These are phyloP conservation scores for Setomelanomma holmii DNA, from an alignment of 2,329 filamentous ascomycete species.

Conservation along the genomic window DNA sequence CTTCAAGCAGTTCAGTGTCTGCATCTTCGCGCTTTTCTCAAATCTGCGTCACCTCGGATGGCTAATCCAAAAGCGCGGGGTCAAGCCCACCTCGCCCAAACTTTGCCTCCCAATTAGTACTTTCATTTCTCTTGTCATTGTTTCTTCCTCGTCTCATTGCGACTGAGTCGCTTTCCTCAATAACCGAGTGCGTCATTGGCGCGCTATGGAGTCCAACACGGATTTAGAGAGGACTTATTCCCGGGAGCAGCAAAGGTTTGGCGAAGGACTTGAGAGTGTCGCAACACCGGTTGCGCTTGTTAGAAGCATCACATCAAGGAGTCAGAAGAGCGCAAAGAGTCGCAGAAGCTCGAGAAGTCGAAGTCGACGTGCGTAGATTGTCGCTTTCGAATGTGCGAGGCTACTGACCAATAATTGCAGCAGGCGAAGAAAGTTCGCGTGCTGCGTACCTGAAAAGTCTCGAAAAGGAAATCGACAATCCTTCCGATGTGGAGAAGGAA, in stretches of 20 bases:
- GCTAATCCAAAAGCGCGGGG: slow-evolving; percentile 13
- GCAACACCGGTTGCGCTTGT: slow-evolving; percentile 38
- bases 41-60: slow-evolving; percentile 12
- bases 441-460: slow-evolving; percentile 21
- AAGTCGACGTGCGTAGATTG: slow-evolving; percentile 18
- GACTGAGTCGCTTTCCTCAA: neutral
- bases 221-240: slow-evolving; percentile 46
- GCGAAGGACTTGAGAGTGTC: slow-evolving; percentile 27
- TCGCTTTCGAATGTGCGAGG: neutral
- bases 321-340: slow-evolving; percentile 20
- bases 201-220: slow-evolving; percentile 26
- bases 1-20: neutral
- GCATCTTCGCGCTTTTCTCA: too few relatives aligned
- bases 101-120: neutral
- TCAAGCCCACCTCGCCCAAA: neutral
- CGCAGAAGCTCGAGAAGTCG: slow-evolving; percentile 18
- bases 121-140: slow-evolving; percentile 6
- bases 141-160: neutral
- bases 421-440: slow-evolving; percentile 25
- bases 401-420: slow-evolving; percentile 14
- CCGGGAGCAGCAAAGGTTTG: slow-evolving; percentile 39
- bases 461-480: slow-evolving; percentile 30
- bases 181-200: slow-evolving; percentile 15
- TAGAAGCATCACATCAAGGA: slow-evolving; percentile 33
- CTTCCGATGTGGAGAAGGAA: slow-evolving; percentile 31